These are phyloP conservation scores for Durusdinium trenchii DNA, from an alignment of 73 alveolate genomes.

Conservation along the genomic window DNA sequence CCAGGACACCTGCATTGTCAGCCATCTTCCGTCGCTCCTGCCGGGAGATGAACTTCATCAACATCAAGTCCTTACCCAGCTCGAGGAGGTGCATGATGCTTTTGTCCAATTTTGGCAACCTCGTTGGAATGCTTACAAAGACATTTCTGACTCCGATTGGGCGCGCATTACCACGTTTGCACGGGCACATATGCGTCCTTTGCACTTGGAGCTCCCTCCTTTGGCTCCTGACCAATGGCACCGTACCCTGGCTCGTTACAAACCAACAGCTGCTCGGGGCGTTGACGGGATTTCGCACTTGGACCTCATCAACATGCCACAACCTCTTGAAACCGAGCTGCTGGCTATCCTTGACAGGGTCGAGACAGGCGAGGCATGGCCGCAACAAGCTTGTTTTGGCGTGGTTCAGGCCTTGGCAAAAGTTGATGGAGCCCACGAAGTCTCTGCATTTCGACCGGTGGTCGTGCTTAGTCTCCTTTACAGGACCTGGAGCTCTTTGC, in stretches of 20 bases:
- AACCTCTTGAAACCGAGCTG: not conserved
- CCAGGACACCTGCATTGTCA: not conserved
- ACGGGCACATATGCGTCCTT: not conserved
- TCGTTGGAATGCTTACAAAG: not conserved
- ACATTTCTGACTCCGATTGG: not conserved
- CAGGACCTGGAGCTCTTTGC: not conserved
- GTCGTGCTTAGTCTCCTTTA: not conserved
- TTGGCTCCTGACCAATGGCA: not conserved
- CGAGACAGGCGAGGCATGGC: not conserved
- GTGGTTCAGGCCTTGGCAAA: not conserved
- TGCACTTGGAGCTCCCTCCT: not conserved
- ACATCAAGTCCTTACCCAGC: not conserved
- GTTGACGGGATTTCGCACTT: not conserved
- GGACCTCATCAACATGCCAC: not conserved
- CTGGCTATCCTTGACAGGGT: not conserved
- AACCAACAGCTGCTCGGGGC: not conserved
- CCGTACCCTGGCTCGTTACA: not conserved
- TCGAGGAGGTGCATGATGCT: not conserved
- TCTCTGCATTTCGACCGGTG: not conserved
- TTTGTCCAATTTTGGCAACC: not conserved
- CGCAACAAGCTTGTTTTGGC: not conserved
- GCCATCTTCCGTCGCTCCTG: not conserved
- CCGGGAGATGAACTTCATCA: not conserved
- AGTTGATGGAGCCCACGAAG: too few relatives aligned
- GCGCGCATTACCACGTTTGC: not conserved